phyloP scores from a whole-genome alignment of 2,329 filamentous ascomycete species.

The Davidsoniella australis region DNA sequence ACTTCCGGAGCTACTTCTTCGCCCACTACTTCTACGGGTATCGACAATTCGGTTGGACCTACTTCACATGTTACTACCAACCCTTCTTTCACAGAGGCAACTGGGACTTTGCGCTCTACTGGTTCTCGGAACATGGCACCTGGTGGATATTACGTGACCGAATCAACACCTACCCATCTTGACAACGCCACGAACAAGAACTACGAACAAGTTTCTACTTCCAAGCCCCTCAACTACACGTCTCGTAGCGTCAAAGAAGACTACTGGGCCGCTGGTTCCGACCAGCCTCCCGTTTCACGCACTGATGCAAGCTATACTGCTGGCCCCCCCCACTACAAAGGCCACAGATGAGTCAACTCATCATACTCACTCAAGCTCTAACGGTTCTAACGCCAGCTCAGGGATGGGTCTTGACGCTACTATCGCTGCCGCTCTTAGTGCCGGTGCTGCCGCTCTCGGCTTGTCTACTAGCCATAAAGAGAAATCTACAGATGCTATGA shows the following conservation, averaged over 20 bases:
- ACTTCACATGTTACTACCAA: neutral
- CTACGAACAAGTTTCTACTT: neutral
- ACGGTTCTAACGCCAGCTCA: neutral
- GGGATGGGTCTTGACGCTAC: conserved; percentile 8
- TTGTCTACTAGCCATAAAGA: conserved; percentile 7
- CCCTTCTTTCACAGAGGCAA: neutral
- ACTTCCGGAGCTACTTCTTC: neutral
- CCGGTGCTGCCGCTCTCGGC: conserved; percentile 10
- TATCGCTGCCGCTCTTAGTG: conserved; percentile 9
- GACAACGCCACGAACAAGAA: neutral
- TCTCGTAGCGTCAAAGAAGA: conserved; percentile 1
- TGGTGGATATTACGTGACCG: conserved; percentile 5
- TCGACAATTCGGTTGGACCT: neutral
- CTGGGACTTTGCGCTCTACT: neutral
- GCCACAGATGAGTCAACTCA: neutral
- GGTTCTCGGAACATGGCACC: neutral
- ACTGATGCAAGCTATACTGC: neutral
- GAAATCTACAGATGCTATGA: neutral
- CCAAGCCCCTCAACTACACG: neutral
- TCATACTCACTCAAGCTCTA: neutral
- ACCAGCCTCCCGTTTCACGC: neutral
- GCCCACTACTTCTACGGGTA: neutral
- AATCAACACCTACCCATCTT: conserved; percentile 3
- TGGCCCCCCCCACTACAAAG: neutral
- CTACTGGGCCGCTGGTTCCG: neutral